These are phyloP conservation scores for Cladochytrium tenue DNA, from an alignment of 371 early-diverging fungal species.

Conservation along the genomic window DNA sequence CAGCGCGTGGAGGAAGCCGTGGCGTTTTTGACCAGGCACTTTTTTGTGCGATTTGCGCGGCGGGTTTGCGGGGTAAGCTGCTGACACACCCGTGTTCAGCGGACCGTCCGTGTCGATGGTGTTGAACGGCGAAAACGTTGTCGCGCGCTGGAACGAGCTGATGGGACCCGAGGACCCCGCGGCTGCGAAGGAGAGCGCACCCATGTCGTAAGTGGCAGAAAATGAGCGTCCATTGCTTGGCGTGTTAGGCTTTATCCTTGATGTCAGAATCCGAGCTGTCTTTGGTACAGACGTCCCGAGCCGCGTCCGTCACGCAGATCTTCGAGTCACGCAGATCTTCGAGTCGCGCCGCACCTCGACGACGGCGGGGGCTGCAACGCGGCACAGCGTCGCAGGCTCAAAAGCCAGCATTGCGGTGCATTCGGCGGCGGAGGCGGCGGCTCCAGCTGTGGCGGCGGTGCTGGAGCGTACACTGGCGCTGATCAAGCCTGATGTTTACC, in stretches of 20 bases:
- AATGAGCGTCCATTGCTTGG: constrained; percentile 83
- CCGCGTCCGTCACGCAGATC: constrained; percentile 10
- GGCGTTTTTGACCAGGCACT: constrained; percentile 38
- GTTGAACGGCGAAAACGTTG: constrained; percentile 53
- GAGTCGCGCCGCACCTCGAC: background rate
- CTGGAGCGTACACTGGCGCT: constrained; percentile 57
- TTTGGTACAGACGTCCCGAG: constrained; percentile 30
- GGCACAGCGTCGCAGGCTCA: background rate
- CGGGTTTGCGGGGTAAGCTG: background rate
- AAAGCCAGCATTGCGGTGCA: background rate
- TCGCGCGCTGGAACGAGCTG: constrained; percentile 48
- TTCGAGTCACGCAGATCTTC: background rate
- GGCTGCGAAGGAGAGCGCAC: constrained; percentile 35
- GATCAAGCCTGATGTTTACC: constrained; percentile 67
- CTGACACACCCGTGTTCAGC: constrained; percentile 12
- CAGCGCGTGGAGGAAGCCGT: constrained; percentile 31
- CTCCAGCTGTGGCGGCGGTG: background rate
- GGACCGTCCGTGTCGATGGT: constrained; percentile 44
- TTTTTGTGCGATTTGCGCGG: constrained; percentile 1
- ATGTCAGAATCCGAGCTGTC: constrained; percentile 67
- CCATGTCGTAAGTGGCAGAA: constrained; percentile 51
- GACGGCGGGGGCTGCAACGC: background rate
- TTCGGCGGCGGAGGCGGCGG: background rate
- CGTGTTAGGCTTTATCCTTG: constrained; percentile 67
- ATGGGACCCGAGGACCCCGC: constrained; percentile 51